Conservation (phyloP, 352 stramenopile genomes). For the Globisporangium nagaii region DNA sequence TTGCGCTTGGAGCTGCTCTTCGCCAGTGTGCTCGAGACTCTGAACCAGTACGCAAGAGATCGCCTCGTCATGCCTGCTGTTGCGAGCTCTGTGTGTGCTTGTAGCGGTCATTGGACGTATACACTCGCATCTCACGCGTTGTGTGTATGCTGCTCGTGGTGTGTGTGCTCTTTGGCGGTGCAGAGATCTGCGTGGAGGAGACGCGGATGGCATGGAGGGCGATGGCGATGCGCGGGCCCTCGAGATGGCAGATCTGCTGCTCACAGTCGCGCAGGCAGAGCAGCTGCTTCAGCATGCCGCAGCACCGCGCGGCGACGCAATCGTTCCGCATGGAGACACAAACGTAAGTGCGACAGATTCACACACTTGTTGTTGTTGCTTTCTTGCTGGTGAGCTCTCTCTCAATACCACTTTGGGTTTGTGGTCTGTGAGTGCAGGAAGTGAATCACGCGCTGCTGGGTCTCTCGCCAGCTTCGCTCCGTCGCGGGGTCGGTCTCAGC, state of each 20-base stretch:
- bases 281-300: conserved; percentile 15
- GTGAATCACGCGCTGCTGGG: conserved; percentile 14
- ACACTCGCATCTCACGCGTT: background rate
- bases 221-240: conserved; percentile 9
- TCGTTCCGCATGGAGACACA: background rate
- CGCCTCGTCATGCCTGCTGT: background rate
- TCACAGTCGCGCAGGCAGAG: conserved; percentile 25
- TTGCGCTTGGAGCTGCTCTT: conserved; percentile 31
- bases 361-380: no score
- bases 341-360: background rate
- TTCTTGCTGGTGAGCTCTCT: no score
- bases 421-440: background rate
- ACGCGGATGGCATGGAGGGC: background rate
- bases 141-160: background rate
- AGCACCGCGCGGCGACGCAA: background rate
- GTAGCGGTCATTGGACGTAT: no score
- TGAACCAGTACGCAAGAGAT: conserved; percentile 13
- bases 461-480: conserved; percentile 17
- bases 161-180: background rate
- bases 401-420: no score
- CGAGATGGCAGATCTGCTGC: conserved; percentile 21
- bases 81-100: background rate
- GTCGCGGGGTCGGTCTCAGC: conserved; percentile 10
- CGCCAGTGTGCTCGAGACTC: conserved; percentile 19
- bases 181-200: conserved; percentile 1